Conservation (phyloP, 192 early-diverging fungal genomes). For the Phlyctochytrium planicorne region DNA sequence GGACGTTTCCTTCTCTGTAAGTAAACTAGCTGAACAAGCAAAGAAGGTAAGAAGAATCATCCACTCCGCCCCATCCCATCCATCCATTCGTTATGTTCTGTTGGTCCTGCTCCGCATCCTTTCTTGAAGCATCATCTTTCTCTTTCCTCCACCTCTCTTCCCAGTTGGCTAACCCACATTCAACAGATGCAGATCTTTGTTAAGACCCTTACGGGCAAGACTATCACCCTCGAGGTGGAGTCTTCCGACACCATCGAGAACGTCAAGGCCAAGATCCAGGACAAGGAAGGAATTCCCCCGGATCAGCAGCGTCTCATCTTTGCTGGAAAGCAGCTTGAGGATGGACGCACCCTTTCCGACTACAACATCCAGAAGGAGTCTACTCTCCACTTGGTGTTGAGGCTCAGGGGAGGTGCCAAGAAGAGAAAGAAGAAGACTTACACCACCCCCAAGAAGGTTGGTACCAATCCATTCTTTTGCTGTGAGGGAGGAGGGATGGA, state of each 20-base stretch:
- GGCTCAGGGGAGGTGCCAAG: slow-evolving; percentile 51
- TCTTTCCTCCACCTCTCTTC: slow-evolving; percentile 1
- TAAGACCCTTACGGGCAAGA: slow-evolving; percentile 69
- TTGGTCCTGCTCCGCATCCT: too few species aligned
- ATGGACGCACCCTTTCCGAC: slow-evolving; percentile 70
- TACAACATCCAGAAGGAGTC: slow-evolving; percentile 77
- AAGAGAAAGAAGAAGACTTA: slow-evolving; percentile 99
- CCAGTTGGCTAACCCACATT: background rate
- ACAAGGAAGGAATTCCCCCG: slow-evolving; percentile 75
- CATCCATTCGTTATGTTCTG: too few species aligned
- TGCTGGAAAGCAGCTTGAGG: slow-evolving; percentile 77
- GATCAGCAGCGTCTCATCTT: slow-evolving; percentile 82
- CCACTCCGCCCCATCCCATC: too few species aligned
- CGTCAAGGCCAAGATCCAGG: slow-evolving; percentile 79
- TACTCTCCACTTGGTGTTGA: slow-evolving; percentile 67
- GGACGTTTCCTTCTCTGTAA: too few species aligned
- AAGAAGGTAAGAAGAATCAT: too few species aligned
- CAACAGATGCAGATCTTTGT: slow-evolving; percentile 33
- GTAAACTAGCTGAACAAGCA: too few species aligned
- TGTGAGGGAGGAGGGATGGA: too few species aligned
- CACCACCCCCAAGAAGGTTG: slow-evolving; percentile 99
- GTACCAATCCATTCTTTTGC: too few species aligned
- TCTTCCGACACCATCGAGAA: slow-evolving; percentile 78
- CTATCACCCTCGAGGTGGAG: slow-evolving; percentile 74
- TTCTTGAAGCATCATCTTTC: too few species aligned